Percentiles rank a stretch among this genome's conserved stretches.
phyloP scores from a whole-genome alignment of 164 flowering plant genomes.

The Liriodendron chinense region DNA sequence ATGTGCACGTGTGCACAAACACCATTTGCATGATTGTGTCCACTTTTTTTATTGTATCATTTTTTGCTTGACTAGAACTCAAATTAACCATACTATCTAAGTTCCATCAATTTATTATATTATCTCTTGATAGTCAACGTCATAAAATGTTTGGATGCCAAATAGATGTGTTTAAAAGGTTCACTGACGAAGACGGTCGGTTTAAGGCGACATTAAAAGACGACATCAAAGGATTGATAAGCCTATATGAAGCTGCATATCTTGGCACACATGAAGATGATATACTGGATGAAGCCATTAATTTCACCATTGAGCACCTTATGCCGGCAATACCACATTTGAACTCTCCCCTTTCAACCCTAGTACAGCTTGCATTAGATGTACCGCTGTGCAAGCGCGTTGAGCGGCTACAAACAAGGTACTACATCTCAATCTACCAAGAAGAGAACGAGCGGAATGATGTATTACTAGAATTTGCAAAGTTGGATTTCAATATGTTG shows the following conservation, averaged over 20 bases:
- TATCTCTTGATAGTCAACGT: too few species aligned
- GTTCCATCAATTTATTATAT: too few species aligned
- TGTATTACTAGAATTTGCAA: slow-evolving; percentile 7
- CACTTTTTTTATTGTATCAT: too few species aligned
- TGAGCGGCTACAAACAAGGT: slow-evolving; percentile 13
- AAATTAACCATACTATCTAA: too few species aligned
- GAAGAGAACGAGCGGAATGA: slow-evolving; percentile 4
- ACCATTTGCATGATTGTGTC: neutral
- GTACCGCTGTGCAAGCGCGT: slow-evolving; percentile 12
- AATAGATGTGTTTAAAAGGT: slow-evolving; percentile 30
- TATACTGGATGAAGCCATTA: slow-evolving; percentile 26
- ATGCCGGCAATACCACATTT: neutral
- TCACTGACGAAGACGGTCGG: slow-evolving; percentile 27
- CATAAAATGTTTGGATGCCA: too few species aligned
- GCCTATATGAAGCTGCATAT: slow-evolving; percentile 24
- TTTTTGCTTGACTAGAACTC: too few species aligned
- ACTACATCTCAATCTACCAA: slow-evolving; percentile 16
- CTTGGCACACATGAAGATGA: slow-evolving; percentile 19
- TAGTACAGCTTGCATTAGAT: slow-evolving; percentile 15
- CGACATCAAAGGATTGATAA: slow-evolving; percentile 22
- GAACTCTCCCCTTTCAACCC: too few species aligned
- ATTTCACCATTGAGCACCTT: slow-evolving; percentile 16
- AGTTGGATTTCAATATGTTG: too few species aligned
- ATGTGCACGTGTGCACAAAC: neutral
- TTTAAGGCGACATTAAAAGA: slow-evolving; percentile 11